Conservation (phyloP, 2,329 filamentous ascomycete species). For the Colletotrichum sp. region DNA sequence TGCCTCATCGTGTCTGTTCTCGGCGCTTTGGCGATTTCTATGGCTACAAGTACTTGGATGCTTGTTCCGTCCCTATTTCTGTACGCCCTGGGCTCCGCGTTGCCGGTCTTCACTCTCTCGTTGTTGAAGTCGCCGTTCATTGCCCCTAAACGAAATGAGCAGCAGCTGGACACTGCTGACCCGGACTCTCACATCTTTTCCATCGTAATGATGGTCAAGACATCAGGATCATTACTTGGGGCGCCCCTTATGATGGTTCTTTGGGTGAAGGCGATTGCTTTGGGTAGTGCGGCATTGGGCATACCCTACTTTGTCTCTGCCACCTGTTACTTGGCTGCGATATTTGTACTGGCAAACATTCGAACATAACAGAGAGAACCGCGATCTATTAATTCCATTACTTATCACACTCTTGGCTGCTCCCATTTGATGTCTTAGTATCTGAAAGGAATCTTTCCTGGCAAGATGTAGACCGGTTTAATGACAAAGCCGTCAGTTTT, state of each 20-base stretch:
- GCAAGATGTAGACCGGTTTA: background rate
- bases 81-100: slow-evolving; percentile 52
- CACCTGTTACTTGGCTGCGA: slow-evolving; percentile 39
- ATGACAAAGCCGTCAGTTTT: background rate
- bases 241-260: slow-evolving; percentile 51
- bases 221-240: slow-evolving; percentile 50
- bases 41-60: slow-evolving; percentile 40
- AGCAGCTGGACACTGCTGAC: slow-evolving; percentile 13
- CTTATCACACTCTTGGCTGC: no score
- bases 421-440: no score
- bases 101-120: slow-evolving; percentile 55
- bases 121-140: slow-evolving; percentile 49
- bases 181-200: slow-evolving; percentile 49
- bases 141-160: slow-evolving; percentile 16
- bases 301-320: slow-evolving; percentile 46
- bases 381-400: no score
- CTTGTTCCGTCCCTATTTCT: slow-evolving; percentile 48
- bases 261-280: slow-evolving; percentile 49
- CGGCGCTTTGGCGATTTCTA: slow-evolving; percentile 48
- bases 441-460: background rate
- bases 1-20: slow-evolving; percentile 37
- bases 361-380: background rate
- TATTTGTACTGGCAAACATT: slow-evolving; percentile 31
- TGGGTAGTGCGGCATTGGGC: slow-evolving; percentile 36
- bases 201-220: slow-evolving; percentile 56